Evolutionary conservation across 352 stramenopile genomes (phyloP), one percentile per base, ranked within the genome.

Genomic region (Thalassiosira exigua): DNA sequence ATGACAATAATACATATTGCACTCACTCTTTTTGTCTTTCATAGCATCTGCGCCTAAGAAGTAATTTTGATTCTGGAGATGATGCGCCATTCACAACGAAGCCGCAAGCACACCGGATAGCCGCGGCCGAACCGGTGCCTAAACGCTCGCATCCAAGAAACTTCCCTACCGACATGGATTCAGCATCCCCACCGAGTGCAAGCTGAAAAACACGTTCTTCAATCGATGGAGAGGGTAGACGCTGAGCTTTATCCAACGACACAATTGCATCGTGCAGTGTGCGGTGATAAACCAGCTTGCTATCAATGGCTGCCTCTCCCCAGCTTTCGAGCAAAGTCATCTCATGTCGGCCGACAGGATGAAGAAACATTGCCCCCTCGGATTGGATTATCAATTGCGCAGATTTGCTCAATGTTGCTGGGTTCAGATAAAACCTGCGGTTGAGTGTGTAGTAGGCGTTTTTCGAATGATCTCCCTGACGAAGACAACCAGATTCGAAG

Each of bases 91-190:
- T 24, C 3, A 52, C 56, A n/a, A 11, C 29, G 22, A 66, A 66
- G 24, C 56, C 56, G 27, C 56, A 66, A 24, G 56, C 56, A 66
- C 56, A 66, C 7, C 56, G 56, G 29, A 52, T 46, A 14, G 3
- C 29, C 12, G 52, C 22, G 41, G 50, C 56, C 22, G 56, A 33
- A 4, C 52, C 19, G 27, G 19, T 19, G 41, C 22, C 14, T 24
- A 48, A 53, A 4, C 7, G 5, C 52, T 52, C 3, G 56, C 56
- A 66, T 11, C 27, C 27, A 52, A 66, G 27, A 19, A 66, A 66
- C 7, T 30, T 51, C 3, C 56, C 56, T 4, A 66, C 9, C 3
- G n/a, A 19, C 56, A 66, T 52, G 17, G 56, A 51, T 4, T 66
- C 29, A 5, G 27, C 17, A 30, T 66, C 29, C 3, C 56, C 56